phyloP scores from a whole-genome alignment of 2,329 filamentous ascomycete species.

The Plenodomus lindquistii region DNA sequence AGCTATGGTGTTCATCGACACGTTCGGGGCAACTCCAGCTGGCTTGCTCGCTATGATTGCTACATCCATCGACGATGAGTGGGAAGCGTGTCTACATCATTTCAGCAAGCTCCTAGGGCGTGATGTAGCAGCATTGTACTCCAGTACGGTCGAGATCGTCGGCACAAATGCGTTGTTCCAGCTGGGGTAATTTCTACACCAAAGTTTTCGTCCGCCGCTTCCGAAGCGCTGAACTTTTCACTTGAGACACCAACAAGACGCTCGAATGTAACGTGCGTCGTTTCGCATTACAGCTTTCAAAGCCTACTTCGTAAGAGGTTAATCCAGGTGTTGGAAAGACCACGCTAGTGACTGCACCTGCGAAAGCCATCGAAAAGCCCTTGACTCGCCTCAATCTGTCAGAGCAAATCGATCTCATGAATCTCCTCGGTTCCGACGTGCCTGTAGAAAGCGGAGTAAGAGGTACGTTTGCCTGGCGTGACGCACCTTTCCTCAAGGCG shows the following conservation, averaged over 20 bases:
- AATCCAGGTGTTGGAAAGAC: constrained; percentile 99
- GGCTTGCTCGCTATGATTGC: constrained; percentile 76
- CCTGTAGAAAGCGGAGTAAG: constrained; percentile 90
- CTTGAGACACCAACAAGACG: constrained; percentile 89
- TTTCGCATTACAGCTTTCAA: constrained; percentile 82
- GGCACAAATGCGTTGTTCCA: constrained; percentile 60
- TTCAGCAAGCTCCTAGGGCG: constrained; percentile 68
- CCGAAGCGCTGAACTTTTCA: constrained; percentile 66
- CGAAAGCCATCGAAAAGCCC: constrained; percentile 75
- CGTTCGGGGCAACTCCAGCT: constrained; percentile 91
- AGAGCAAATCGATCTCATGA: constrained; percentile 96
- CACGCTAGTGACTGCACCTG: constrained; percentile 83
- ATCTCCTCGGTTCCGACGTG: constrained; percentile 94
- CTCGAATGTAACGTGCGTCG: constrained; percentile 85
- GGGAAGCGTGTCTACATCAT: constrained; percentile 72
- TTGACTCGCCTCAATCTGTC: constrained; percentile 95
- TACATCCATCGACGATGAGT: constrained; percentile 70
- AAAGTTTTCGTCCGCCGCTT: constrained; percentile 51
- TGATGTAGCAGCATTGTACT: constrained; percentile 69
- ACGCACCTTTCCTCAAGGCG: constrained; percentile 91
- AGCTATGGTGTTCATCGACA: constrained; percentile 93
- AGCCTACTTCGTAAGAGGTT: constrained; percentile 92
- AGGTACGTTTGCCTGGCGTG: constrained; percentile 91
- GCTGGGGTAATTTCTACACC: constrained; percentile 73
- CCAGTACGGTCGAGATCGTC: constrained; percentile 61